Conservation (phyloP, 306 rosid genomes). For the Fagus sylvatica region DNA sequence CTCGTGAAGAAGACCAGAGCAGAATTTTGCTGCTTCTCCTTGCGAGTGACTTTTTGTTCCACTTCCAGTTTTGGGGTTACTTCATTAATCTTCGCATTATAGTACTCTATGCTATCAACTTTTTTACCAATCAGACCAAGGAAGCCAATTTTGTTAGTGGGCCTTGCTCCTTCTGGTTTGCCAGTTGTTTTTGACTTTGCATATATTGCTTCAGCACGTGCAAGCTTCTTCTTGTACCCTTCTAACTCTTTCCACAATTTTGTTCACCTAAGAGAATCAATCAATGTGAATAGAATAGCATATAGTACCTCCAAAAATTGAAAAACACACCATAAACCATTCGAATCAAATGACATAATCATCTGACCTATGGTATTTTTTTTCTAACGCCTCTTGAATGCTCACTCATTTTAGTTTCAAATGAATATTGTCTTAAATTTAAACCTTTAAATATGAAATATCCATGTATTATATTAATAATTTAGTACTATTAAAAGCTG, state of each 20-base stretch:
- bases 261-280: slow-evolving; percentile 57
- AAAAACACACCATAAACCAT: slow-evolving; percentile 2
- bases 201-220: slow-evolving; percentile 64
- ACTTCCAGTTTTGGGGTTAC: slow-evolving; percentile 57
- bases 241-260: slow-evolving; percentile 66
- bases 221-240: slow-evolving; percentile 74
- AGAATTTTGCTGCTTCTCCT: slow-evolving; percentile 80
- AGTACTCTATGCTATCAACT: slow-evolving; percentile 78
- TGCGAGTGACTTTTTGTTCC: slow-evolving; percentile 77
- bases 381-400: slow-evolving; percentile 8
- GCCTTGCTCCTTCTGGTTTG: slow-evolving; percentile 74
- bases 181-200: slow-evolving; percentile 52
- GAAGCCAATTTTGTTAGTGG: slow-evolving; percentile 72
- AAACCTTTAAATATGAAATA: background rate
- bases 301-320: background rate
- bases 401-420: background rate
- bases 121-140: slow-evolving; percentile 75
- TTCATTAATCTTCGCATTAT: slow-evolving; percentile 59
- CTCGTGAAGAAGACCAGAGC: slow-evolving; percentile 73
- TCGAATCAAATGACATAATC: background rate
- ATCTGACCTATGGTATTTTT: background rate
- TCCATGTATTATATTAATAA: background rate
- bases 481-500: background rate
- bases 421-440: background rate
- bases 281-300: slow-evolving; percentile 16